A percentile compares a stretch with the other conserved stretches of the same genome.
phyloP scores from a whole-genome alignment of 208 protist genomes.

The Herpetomonas samuelpessoai region DNA sequence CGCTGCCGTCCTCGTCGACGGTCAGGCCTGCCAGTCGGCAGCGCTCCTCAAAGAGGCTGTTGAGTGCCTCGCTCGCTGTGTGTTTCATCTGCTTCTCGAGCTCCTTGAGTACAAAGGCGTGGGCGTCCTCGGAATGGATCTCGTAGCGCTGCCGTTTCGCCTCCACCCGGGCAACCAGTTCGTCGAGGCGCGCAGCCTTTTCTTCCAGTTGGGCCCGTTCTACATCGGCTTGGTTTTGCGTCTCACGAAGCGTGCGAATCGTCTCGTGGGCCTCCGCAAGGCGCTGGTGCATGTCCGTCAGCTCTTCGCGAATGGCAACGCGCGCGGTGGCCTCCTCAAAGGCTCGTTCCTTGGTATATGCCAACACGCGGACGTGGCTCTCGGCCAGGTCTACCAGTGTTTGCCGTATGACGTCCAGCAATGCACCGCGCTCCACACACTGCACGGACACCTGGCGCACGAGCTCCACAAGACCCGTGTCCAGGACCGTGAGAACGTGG shows the following conservation, averaged over 20 bases:
- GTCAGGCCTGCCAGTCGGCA: not conserved
- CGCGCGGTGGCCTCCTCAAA: constrained; percentile 37
- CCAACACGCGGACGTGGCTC: constrained; percentile 54
- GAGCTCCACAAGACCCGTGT: constrained; percentile 78
- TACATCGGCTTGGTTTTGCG: constrained; percentile 1
- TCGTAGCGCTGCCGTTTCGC: constrained; percentile 57
- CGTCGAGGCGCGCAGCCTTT: constrained; percentile 72
- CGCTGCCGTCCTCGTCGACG: constrained; percentile 16
- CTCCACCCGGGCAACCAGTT: constrained; percentile 58
- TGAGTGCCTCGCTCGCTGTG: constrained; percentile 45
- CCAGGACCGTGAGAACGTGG: constrained; percentile 54
- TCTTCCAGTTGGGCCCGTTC: constrained; percentile 19
- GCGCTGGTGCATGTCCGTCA: constrained; percentile 12
- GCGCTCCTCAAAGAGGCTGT: constrained; percentile 31
- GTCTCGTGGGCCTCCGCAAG: constrained; percentile 8
- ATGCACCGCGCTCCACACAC: constrained; percentile 77
- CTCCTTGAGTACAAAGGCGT: constrained; percentile 56
- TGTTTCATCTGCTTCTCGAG: constrained; percentile 61
- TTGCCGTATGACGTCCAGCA: constrained; percentile 77
- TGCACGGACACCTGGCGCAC: constrained; percentile 57
- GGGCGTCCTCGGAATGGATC: constrained; percentile 47
- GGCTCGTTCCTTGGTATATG: constrained; percentile 58
- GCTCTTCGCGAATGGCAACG: constrained; percentile 18
- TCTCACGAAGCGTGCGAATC: constrained; percentile 1
- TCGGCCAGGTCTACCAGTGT: constrained; percentile 57